These are phyloP conservation scores for Termitomyces sp. DNA, from an alignment of 768 basidiomycete genomes.

Conservation along the genomic window DNA sequence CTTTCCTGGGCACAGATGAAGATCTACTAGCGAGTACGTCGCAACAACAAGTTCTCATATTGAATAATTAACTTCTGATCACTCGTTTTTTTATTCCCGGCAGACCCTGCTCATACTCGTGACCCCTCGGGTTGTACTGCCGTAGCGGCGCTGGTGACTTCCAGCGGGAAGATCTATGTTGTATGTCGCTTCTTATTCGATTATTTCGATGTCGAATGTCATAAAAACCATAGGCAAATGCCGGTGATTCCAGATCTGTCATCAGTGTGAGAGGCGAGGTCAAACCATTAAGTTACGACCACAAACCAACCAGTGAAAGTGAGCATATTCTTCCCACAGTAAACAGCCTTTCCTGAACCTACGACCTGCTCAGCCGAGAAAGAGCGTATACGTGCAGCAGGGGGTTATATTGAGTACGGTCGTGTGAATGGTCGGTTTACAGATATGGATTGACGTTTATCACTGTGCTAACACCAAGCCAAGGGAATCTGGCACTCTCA, in stretches of 20 bases:
- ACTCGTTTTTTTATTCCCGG: slow-evolving; percentile 5
- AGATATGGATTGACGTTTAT: background rate
- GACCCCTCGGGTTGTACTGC: slow-evolving; percentile 98
- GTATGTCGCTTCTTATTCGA: slow-evolving; percentile 37
- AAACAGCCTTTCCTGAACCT: slow-evolving; percentile 1
- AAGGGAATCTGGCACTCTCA: slow-evolving; percentile 93
- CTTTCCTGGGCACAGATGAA: slow-evolving; percentile 93
- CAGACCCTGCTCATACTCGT: slow-evolving; percentile 80
- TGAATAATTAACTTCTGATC: slow-evolving; percentile 4
- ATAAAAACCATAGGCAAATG: slow-evolving; percentile 70
- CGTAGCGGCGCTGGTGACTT: slow-evolving; percentile 78
- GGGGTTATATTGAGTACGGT: slow-evolving; percentile 94
- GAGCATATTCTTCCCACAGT: slow-evolving; percentile 19
- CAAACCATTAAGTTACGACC: slow-evolving; percentile 88
- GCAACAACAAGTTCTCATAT: slow-evolving; percentile 4
- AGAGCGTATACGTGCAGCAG: slow-evolving; percentile 80
- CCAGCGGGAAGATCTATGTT: slow-evolving; percentile 72
- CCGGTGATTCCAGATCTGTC: slow-evolving; percentile 93
- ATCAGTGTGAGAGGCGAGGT: slow-evolving; percentile 80
- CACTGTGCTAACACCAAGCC: background rate
- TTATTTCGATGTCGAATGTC: background rate
- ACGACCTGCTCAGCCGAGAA: slow-evolving; percentile 58
- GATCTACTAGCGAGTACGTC: slow-evolving; percentile 78
- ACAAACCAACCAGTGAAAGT: slow-evolving; percentile 91
- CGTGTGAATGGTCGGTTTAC: slow-evolving; percentile 81